Evolutionary conservation across 805 yeast genomes (phyloP).

Genomic region (Kodamaea fukazawae): DNA sequence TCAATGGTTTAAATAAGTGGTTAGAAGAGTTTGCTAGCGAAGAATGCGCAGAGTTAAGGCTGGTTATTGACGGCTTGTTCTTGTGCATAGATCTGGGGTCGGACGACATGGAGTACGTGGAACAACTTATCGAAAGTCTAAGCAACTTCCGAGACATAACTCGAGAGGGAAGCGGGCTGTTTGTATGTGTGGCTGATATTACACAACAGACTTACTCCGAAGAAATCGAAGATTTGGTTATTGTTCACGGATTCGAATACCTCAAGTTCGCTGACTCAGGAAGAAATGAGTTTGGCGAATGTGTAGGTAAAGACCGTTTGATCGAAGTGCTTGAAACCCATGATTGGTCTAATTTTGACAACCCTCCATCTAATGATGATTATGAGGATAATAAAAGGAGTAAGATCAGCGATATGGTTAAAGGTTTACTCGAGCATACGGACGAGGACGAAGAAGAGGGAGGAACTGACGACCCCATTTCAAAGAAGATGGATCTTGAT

Average conservation of each 20-base stretch:
- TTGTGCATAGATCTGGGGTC: slow-evolving; percentile 34
- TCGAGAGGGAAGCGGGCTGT: slow-evolving; percentile 1
- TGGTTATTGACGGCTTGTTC: slow-evolving; percentile 45
- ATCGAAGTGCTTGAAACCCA: slow-evolving; percentile 48
- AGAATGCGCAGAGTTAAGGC: slow-evolving; percentile 44
- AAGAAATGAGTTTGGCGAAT: slow-evolving; percentile 42
- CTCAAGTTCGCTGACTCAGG: slow-evolving; percentile 32
- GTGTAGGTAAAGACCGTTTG: slow-evolving; percentile 41
- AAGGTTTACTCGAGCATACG: slow-evolving; percentile 18
- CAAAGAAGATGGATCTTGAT: slow-evolving; percentile 24
- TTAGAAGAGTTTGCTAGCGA: slow-evolving; percentile 32
- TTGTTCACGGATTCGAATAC: slow-evolving; percentile 43
- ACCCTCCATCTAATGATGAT: slow-evolving; percentile 2
- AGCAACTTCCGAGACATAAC: slow-evolving; percentile 2
- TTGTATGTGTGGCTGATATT: slow-evolving; percentile 9
- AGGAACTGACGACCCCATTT: slow-evolving; percentile 5
- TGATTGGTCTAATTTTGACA: slow-evolving; percentile 39
- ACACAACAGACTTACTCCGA: slow-evolving; percentile 1
- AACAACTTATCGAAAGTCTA: slow-evolving; percentile 11
- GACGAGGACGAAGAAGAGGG: slow-evolving; percentile 10
- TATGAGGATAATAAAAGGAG: slow-evolving; percentile 22
- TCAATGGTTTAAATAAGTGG: slow-evolving; percentile 33
- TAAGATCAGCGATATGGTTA: slow-evolving; percentile 25
- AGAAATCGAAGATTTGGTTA: slow-evolving; percentile 39
- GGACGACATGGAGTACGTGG: slow-evolving; percentile 17